Conservation (phyloP, 2,329 filamentous ascomycete genomes). For the Penicillium vulpinum region DNA sequence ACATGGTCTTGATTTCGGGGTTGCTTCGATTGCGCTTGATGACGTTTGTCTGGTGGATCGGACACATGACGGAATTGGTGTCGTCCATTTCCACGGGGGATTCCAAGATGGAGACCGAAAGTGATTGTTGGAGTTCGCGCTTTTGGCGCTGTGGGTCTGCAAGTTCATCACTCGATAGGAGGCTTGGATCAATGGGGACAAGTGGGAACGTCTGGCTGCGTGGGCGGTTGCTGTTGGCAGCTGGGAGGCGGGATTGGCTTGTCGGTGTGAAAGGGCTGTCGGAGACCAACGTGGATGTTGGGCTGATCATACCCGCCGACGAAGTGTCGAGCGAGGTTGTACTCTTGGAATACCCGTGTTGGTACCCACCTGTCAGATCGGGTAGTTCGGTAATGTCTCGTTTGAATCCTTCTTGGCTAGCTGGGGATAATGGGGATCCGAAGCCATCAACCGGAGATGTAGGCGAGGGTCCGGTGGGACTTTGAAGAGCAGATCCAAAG, state of each 20-base stretch:
- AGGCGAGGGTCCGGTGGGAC: slow-evolving; percentile 69
- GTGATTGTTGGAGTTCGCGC: slow-evolving; percentile 43
- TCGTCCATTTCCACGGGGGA: slow-evolving; percentile 52
- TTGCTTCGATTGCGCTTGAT: slow-evolving; percentile 49
- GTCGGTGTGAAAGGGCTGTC: slow-evolving; percentile 68
- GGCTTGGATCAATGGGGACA: slow-evolving; percentile 53
- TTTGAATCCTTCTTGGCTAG: slow-evolving; percentile 69
- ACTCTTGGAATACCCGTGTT: slow-evolving; percentile 66
- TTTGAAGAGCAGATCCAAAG: slow-evolving; percentile 60
- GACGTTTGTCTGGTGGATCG: slow-evolving; percentile 28
- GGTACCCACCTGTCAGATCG: slow-evolving; percentile 62
- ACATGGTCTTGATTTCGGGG: slow-evolving; percentile 45
- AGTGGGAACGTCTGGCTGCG: slow-evolving; percentile 85
- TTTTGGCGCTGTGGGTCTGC: slow-evolving; percentile 60
- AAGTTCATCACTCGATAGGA: slow-evolving; percentile 51
- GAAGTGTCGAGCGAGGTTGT: slow-evolving; percentile 67
- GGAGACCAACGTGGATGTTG: slow-evolving; percentile 75
- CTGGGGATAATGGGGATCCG: slow-evolving; percentile 67
- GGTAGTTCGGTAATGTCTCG: slow-evolving; percentile 59
- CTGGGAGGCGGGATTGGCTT: slow-evolving; percentile 52
- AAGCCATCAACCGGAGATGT: slow-evolving; percentile 65
- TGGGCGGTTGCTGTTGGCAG: slow-evolving; percentile 60
- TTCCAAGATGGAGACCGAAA: slow-evolving; percentile 49
- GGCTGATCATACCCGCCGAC: slow-evolving; percentile 70
- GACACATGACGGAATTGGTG: slow-evolving; percentile 29